A percentile compares a stretch with the other conserved stretches of the same genome.
Conservation (phyloP, 164 flowering plant genomes). For the Sextonia rubra region DNA sequence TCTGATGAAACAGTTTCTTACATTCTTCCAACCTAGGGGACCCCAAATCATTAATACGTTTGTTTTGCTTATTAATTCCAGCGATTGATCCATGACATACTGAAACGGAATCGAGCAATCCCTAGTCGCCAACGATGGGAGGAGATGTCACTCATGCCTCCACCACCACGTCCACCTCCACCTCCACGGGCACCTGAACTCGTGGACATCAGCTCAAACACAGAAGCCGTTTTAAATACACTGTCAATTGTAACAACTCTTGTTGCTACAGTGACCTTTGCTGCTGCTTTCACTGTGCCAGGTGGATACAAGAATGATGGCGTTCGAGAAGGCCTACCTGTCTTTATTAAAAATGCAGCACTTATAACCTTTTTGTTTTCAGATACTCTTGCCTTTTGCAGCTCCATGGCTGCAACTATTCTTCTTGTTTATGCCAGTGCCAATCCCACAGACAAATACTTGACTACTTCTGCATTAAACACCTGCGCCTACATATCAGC, state of each 20-base stretch:
- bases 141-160: not conserved
- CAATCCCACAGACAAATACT: too few species aligned
- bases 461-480: too few species aligned
- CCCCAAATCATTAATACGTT: too few species aligned
- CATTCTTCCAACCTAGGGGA: too few species aligned
- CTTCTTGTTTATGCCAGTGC: too few species aligned
- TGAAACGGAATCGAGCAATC: not conserved
- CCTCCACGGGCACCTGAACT: not conserved
- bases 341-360: not conserved
- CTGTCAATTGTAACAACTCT: slow-evolving; percentile 6
- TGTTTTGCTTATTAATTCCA: too few species aligned
- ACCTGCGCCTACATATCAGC: too few species aligned
- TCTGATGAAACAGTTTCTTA: too few species aligned
- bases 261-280: not conserved
- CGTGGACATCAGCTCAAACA: not conserved
- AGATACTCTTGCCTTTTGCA: not conserved
- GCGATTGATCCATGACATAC: too few species aligned
- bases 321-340: not conserved
- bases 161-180: too few species aligned
- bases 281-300: not conserved
- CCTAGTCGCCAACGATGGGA: not conserved
- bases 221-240: not conserved
- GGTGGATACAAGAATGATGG: not conserved
- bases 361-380: not conserved
- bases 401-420: not conserved